These are phyloP conservation scores for Chlorociboria aeruginascens DNA, from an alignment of 495 filamentous ascomycete species.

Conservation along the genomic window DNA sequence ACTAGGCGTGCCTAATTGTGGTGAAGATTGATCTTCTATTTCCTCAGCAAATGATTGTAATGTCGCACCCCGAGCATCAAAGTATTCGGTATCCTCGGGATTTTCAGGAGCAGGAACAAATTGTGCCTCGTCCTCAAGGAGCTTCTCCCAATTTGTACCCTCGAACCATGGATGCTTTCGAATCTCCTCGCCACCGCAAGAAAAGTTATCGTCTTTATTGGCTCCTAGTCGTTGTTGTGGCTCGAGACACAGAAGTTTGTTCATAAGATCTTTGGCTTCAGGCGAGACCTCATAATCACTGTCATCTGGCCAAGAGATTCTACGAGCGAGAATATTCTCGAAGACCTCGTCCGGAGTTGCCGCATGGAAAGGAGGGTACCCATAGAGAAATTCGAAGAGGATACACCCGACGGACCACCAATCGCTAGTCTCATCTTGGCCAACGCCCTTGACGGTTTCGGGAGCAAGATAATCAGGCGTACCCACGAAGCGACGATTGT, in stretches of 20 bases:
- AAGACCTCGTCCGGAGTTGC: conserved; percentile 87
- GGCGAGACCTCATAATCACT: conserved; percentile 59
- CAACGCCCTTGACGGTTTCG: conserved; percentile 88
- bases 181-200: conserved; percentile 81
- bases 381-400: conserved; percentile 89
- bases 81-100: conserved; percentile 96
- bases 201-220: conserved; percentile 67
- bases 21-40: conserved; percentile 74
- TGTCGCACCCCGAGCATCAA: conserved; percentile 83
- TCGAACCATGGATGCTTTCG: conserved; percentile 80
- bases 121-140: conserved; percentile 84
- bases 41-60: conserved; percentile 85
- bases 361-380: conserved; percentile 89
- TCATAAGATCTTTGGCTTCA: conserved; percentile 88
- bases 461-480: conserved; percentile 96
- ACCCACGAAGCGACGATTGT: conserved; percentile 85
- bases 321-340: conserved; percentile 83
- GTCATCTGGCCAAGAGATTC: conserved; percentile 77
- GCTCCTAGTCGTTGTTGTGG: conserved; percentile 70
- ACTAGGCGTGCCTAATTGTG: conserved; percentile 44
- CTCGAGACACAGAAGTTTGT: conserved; percentile 73
- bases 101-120: conserved; percentile 92
- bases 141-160: conserved; percentile 76
- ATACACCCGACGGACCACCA: conserved; percentile 99
- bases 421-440: conserved; percentile 96